A percentile compares a stretch with the other conserved stretches of the same genome.
phyloP scores from a whole-genome alignment of 2,329 filamentous ascomycete genomes.

The Ascochyta rabiei region DNA sequence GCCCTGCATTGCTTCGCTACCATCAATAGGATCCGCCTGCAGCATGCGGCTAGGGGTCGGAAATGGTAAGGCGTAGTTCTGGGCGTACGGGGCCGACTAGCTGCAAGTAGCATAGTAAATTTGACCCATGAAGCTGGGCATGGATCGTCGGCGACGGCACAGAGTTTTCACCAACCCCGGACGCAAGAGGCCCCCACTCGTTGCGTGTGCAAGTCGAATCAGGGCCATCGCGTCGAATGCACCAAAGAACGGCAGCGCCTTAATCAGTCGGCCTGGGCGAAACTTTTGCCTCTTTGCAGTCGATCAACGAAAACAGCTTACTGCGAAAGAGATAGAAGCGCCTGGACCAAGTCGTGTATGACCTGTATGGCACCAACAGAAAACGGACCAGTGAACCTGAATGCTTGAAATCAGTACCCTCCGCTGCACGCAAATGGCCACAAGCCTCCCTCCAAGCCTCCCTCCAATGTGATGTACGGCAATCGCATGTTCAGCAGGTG shows the following conservation, averaged over 20 bases:
- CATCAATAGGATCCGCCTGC: no score
- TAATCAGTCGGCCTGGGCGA: slow-evolving; percentile 21
- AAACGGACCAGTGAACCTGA: slow-evolving; percentile 22
- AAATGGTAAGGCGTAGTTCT: slow-evolving; percentile 23
- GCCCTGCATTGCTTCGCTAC: no score
- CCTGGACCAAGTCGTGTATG: slow-evolving; percentile 19
- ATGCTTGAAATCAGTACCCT: neutral
- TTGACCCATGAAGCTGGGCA: slow-evolving; percentile 30
- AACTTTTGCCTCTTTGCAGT: slow-evolving; percentile 17
- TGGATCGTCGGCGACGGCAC: slow-evolving; percentile 34
- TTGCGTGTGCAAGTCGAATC: slow-evolving; percentile 27
- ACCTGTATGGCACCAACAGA: slow-evolving; percentile 14
- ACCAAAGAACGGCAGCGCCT: slow-evolving; percentile 6
- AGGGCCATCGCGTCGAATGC: neutral
- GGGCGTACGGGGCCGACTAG: slow-evolving; percentile 26
- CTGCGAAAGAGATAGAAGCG: slow-evolving; percentile 11
- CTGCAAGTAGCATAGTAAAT: neutral
- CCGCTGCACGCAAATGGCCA: slow-evolving; percentile 15
- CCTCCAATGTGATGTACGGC: neutral
- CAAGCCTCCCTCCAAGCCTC: neutral
- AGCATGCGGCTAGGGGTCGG: slow-evolving; percentile 18
- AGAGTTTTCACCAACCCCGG: slow-evolving; percentile 36
- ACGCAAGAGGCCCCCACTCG: slow-evolving; percentile 31
- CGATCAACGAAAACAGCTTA: slow-evolving; percentile 13
- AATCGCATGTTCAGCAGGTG: neutral